Evolutionary conservation across 1,139 yeast species (phyloP).

Genomic region (Ogataea hybrid): DNA sequence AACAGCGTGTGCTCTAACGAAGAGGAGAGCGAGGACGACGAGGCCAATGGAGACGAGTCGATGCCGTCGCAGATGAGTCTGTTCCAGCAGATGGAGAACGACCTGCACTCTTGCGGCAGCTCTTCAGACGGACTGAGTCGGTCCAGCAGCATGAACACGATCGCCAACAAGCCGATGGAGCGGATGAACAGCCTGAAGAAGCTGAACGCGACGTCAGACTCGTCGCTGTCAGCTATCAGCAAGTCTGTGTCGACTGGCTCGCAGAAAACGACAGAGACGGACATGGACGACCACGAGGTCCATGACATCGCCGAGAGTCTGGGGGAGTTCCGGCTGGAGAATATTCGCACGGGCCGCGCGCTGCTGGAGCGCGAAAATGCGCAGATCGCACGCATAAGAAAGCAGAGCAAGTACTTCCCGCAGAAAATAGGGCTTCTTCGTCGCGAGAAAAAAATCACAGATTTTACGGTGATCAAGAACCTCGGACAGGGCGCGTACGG

Average conservation of each 20-base stretch:
- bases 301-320: constrained; percentile 8
- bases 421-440: constrained; percentile 55
- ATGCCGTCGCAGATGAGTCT: constrained; percentile 60
- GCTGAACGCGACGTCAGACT: constrained; percentile 11
- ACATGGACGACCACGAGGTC: constrained; percentile 4
- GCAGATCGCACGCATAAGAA: constrained; percentile 37
- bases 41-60: constrained; percentile 11
- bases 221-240: constrained; percentile 15
- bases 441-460: constrained; percentile 65
- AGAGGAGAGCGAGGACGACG: constrained; percentile 1
- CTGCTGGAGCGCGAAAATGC: constrained; percentile 46
- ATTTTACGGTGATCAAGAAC: constrained; percentile 66
- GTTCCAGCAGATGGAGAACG: constrained; percentile 40
- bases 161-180: constrained; percentile 34
- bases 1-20: not conserved
- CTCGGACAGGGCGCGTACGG: constrained; percentile 99
- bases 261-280: constrained; percentile 8
- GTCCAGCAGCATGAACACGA: constrained; percentile 36
- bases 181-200: constrained; percentile 2
- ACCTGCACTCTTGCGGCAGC: constrained; percentile 29
- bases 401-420: constrained; percentile 50
- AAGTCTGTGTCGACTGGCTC: constrained; percentile 13
- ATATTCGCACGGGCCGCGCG: constrained; percentile 37
- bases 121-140: constrained; percentile 28
- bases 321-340: constrained; percentile 18